Base-by-base conservation (phyloP, 495 filamentous ascomycete species). In the Xylaria longipes region DNA sequence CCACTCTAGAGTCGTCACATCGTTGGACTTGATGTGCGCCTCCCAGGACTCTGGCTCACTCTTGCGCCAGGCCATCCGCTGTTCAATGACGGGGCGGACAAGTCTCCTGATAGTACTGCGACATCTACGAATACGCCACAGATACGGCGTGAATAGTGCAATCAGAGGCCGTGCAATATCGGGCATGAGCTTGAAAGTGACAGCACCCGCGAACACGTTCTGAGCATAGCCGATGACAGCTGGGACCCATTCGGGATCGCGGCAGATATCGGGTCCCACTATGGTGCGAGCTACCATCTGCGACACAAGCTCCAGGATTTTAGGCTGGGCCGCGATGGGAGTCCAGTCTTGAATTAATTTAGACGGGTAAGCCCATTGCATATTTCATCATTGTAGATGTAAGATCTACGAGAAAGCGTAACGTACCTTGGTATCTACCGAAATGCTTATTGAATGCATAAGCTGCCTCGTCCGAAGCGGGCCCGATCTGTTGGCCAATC, bases 221-320 rank as follows among this genome's bases (percentile, higher is more conserved):
- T 63, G 68, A 12, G 68, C 68, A 37, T 70, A 70, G 5, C 50
- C 33, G 14, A 46, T 52, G 17, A 63, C 58, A 37, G 57, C 58
- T 39, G 43, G 4, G 11, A 61, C 56, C 68, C 68, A 70, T 52
- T 41, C 39, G 2, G 68, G 41, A 20, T 70, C 22, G 12, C 68
- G 57, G n/a, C 68, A 70, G 45, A 63, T 20, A n/a, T 70, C 68
- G 9, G 68, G 68, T 25, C 68, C 68, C 14, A 41, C 68, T 5
- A 64, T 33, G 35, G 68, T 63, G 20, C 68, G 37, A 29, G 68
- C 68, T 39, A 70, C 68, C 27, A 70, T 64, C 41, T 64, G 68
- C 6, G 57, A 20, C 5, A 70, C 57, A 6, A 70, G 27, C n/a
- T 61, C 29, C 12, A 62, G 20, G 15, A 70, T 41, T 27, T 70